These are phyloP conservation scores for Strobilomyces confusus DNA, from an alignment of 768 basidiomycete genomes.

Conservation along the genomic window DNA sequence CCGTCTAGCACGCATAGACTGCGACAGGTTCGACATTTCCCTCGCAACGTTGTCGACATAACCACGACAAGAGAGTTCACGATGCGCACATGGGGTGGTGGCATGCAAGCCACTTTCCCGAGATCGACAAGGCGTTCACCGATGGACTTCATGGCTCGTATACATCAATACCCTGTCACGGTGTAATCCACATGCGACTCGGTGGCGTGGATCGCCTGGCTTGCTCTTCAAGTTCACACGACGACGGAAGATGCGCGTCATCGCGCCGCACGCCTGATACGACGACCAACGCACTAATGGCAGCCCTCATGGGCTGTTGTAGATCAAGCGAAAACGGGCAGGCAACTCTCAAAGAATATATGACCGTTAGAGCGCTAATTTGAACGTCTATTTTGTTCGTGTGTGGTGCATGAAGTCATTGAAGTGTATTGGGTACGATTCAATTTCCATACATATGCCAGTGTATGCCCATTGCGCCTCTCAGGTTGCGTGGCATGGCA, in stretches of 20 bases:
- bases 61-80: constrained; percentile 4
- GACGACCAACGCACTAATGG: too few species aligned
- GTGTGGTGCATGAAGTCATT: too few species aligned
- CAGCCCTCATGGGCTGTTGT: neutral
- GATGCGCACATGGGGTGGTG: constrained; percentile 12
- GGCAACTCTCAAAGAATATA: constrained; percentile 1
- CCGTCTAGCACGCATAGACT: constrained; percentile 2
- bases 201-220: constrained; percentile 13
- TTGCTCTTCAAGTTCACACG: constrained; percentile 8
- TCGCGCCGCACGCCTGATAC: constrained; percentile 14
- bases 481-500: too few species aligned
- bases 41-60: constrained; percentile 1
- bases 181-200: constrained; percentile 12
- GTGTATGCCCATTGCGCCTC: too few species aligned
- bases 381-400: too few species aligned
- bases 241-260: constrained; percentile 8
- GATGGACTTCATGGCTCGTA: constrained; percentile 16
- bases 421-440: too few species aligned
- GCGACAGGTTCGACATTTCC: constrained; percentile 11
- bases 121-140: constrained; percentile 4
- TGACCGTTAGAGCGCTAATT: too few species aligned
- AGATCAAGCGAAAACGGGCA: constrained; percentile 13
- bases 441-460: too few species aligned
- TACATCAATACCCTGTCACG: constrained; percentile 3
- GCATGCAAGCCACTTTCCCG: neutral